Base-by-base conservation (phyloP, 805 yeast species). In the Lachancea nothofagi region DNA sequence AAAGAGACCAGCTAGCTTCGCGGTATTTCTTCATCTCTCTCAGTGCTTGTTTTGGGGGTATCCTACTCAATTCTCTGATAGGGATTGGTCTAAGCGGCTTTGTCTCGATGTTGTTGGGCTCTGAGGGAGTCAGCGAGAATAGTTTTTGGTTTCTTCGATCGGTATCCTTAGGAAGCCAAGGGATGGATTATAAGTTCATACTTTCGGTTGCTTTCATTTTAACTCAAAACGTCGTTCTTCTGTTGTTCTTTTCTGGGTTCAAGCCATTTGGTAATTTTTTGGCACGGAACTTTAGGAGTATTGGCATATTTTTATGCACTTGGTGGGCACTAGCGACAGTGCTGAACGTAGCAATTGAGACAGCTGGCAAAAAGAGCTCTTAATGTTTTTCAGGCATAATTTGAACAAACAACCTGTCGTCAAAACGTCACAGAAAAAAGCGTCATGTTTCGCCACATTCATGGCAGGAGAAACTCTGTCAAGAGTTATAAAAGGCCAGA, bases 31-130 rank as follows among this genome's bases (percentile, higher is more conserved):
- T 83, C 29, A 87, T 93, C 83, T 96, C 97, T 0, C 69, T 89
- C 15, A 82, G 89, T 14, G 96, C 97, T 0, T 89, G 97, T 55
- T 77, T 89, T 50, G 98, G 97, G 0, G 89, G 97, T 0, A 97
- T 96, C 0, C 64, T 90, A 45, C 62, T 94, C 30, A 83, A 90
- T 41, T 65, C 83, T 12, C 67, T 93, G 40, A 67, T 87, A 15
- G 95, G 97, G 0, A 67, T 93, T 45, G 97, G 97, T 0, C 54
- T 82, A 2, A 82, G 85, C 48, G 89, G 90, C 0, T 46, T 86
- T 20, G 47, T 78, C 2, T 65, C 67, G 1, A 59, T 61, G 57
- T 25, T 51, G 4, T 49, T 56, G 27, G 42, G 36, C 8, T 27
- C 36, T 5, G 19, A 33, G 8, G 39, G 39, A 5, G 47, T 43